Base-by-base conservation (phyloP, 2,329 filamentous ascomycete species). In the Fusarium haematococcum region DNA sequence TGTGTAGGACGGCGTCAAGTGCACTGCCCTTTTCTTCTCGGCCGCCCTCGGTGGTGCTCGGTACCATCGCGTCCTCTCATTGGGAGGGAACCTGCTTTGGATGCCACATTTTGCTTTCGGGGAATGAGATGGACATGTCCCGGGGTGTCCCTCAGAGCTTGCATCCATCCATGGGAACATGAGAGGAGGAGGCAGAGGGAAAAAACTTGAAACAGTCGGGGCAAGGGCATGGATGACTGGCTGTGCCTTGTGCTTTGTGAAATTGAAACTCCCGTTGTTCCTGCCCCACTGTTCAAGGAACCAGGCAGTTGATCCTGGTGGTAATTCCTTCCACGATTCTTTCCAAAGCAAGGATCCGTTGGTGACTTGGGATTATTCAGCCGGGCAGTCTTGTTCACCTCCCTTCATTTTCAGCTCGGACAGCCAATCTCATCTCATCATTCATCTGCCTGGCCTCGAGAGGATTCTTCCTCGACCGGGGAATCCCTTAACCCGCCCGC, bases 121-220 rank as follows among this genome's bases (percentile, higher is more conserved):
- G 67, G 63, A 60, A 66, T 25, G 41, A 37, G 33, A 56, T 60
- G 35, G 59, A 62, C 32, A 27, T 35, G 50, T 25, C n/a, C 61
- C 25, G 50, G 59, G 45, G 13, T 58, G 50, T 23, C 18, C 61
- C 58, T 52, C 59, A 56, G 39, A 66, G 70, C 20, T 50, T 56
- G 69, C 37, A 60, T 58, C 43, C 43, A 48, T 27, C 23, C 13
- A 48, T 25, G 37, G 68, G 54, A 52, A 57, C 50, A 43, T 48
- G 67, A 68, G 30, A 62, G 65, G 30, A 59, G 63, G 27, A 72
- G 43, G 63, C 5, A 68, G 25, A 59, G 59, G 33, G 52, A 70
- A 37, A 73, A 57, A 64, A 57, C 41, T 43, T 74, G 72, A 74
- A 74, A 74, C 72, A 30, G 66, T 73, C 32, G 48, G 39, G 69